phyloP scores from a whole-genome alignment of 371 early-diverging fungal genomes.

The Mortierella sp. region DNA sequence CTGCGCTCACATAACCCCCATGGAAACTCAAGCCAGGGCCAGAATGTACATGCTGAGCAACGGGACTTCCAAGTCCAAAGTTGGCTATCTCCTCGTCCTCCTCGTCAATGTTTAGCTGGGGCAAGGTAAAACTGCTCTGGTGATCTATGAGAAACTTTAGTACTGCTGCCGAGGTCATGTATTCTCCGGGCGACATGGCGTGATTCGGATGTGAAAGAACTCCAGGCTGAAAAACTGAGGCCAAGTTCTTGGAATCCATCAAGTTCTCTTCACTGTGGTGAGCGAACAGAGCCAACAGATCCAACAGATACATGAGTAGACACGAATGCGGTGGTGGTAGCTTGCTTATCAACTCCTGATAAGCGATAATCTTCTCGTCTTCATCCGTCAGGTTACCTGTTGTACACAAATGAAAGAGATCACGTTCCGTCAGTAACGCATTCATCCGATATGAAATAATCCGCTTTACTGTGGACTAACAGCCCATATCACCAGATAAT shows the following conservation, averaged over 20 bases:
- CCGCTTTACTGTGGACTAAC: no score
- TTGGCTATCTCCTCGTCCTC: constrained; percentile 45
- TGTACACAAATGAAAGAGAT: constrained; percentile 5
- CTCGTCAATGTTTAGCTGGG: constrained; percentile 52
- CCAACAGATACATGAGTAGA: constrained; percentile 68
- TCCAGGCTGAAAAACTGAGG: constrained; percentile 73
- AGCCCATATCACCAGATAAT: background rate
- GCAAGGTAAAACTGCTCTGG: constrained; percentile 57
- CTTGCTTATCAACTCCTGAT: constrained; percentile 62
- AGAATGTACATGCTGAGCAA: constrained; percentile 6
- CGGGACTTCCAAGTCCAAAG: constrained; percentile 24
- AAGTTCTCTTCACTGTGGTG: constrained; percentile 61
- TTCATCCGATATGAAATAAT: no score
- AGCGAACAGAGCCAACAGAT: constrained; percentile 66
- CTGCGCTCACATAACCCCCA: constrained; percentile 33
- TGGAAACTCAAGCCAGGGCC: constrained; percentile 3
- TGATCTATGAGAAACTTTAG: constrained; percentile 67
- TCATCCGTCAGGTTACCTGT: constrained; percentile 54
- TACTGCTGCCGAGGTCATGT: constrained; percentile 67
- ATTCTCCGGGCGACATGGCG: constrained; percentile 65
- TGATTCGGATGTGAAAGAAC: constrained; percentile 69
- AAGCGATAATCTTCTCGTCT: constrained; percentile 61
- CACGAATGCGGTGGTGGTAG: constrained; percentile 67
- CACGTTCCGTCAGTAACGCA: no score
- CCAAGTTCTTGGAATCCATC: constrained; percentile 68